phyloP scores from a whole-genome alignment of 1,139 yeast species.

The Blastobotrys capitulatus region DNA sequence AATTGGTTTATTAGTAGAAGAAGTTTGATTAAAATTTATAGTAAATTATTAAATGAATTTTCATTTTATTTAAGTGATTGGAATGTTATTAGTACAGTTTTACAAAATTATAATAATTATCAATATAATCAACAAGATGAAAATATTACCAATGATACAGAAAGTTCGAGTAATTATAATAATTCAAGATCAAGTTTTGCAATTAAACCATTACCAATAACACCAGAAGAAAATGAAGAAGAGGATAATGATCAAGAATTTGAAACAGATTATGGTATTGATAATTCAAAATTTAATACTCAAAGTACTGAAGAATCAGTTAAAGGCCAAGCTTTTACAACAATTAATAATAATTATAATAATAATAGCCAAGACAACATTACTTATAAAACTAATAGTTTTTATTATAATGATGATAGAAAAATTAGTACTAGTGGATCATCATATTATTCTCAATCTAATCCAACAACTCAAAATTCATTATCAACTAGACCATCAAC shows the following conservation, averaged over 20 bases:
- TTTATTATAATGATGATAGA: no score
- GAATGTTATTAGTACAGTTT: not conserved
- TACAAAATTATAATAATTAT: not conserved
- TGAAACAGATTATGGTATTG: not conserved
- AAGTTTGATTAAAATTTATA: slow-evolving; percentile 6
- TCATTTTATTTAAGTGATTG: not conserved
- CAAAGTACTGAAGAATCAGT: no score
- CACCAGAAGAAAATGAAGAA: not conserved
- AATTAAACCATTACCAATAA: not conserved
- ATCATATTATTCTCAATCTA: not conserved
- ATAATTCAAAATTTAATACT: not conserved
- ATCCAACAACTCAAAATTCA: not conserved
- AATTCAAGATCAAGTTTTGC: not conserved
- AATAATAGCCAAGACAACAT: not conserved
- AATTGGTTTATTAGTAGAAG: slow-evolving; percentile 2
- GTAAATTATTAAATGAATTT: not conserved
- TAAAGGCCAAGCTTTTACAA: not conserved
- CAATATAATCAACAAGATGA: not conserved
- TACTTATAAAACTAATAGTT: not conserved
- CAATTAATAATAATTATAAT: not conserved
- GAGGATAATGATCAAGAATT: not conserved
- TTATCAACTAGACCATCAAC: not conserved
- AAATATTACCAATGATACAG: no score
- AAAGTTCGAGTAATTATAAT: no score
- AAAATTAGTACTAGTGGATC: not conserved